Evolutionary conservation across 805 yeast genomes (phyloP).

Genomic region (Candida xyloterini): DNA sequence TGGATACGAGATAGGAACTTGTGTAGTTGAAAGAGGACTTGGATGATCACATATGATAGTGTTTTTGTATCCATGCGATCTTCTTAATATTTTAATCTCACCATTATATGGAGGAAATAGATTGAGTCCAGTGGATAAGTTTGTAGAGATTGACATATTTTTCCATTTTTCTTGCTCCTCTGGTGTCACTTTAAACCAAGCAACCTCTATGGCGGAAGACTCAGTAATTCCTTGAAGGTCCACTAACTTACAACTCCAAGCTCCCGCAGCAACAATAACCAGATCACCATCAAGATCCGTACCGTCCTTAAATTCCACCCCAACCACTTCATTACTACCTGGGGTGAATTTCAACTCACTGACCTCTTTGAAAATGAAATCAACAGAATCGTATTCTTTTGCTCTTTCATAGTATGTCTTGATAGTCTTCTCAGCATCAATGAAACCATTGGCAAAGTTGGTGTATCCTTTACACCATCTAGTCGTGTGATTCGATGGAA

Average conservation of each 20-base stretch:
- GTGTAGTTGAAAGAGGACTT: conserved; percentile 9
- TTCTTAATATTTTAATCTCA: conserved; percentile 25
- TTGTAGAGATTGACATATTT: conserved; percentile 28
- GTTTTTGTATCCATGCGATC: conserved; percentile 29
- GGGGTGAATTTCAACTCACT: conserved; percentile 10
- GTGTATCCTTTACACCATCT: conserved; percentile 27
- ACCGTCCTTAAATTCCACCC: conserved; percentile 20
- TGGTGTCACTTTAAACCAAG: conserved; percentile 23
- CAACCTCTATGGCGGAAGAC: conserved; percentile 26
- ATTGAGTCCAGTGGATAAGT: conserved; percentile 29
- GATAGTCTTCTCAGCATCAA: conserved; percentile 25
- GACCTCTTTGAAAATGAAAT: conserved; percentile 23
- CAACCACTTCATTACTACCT: conserved; percentile 15
- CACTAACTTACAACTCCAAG: conserved; percentile 28
- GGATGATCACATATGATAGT: conserved; percentile 20
- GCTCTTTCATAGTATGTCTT: conserved; percentile 26
- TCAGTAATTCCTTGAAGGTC: conserved; percentile 18
- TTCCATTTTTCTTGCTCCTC: conserved; percentile 26
- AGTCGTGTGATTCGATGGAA: not conserved
- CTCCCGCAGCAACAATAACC: conserved; percentile 28
- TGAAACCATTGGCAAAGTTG: conserved; percentile 24
- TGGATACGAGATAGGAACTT: conserved; percentile 22
- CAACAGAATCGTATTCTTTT: conserved; percentile 12
- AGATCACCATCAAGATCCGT: conserved; percentile 10
- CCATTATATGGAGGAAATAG: conserved; percentile 29